Evolutionary conservation across 23 red algal species (phyloP), one percentile per base, ranked within the genome.

Genomic region (Chondrus crispus): DNA sequence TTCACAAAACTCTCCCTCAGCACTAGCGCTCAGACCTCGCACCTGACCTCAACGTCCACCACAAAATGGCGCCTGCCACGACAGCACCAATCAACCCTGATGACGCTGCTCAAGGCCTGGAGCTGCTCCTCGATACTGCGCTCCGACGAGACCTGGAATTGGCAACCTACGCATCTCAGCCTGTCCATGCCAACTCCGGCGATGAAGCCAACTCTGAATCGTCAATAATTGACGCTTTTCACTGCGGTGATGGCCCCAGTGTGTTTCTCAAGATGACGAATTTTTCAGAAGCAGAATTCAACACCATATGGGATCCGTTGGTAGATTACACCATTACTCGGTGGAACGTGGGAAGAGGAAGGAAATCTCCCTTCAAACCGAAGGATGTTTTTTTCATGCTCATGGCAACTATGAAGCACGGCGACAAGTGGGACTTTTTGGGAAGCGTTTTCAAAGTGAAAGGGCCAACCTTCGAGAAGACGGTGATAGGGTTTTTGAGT

Each of bases 381-480:
- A 82, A 82, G 51, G 77, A 82, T 54, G 46, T 53, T 5, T 54
- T 82, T 29, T 82, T 82, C 32, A 82, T 82, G 77, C 6, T 54
- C 26, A 14, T 82, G 4, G 57, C 77, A 6, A 26, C 30, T 8
- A n/a, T 82, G 5, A 82, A 50, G 38, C 77, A 54, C 51, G 40
- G 43, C n/a, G 46, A 49, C 8, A 5, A 50, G 4, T 82, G 77
- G 77, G 28, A 82, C 47, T 82, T 82, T 28, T 11, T 82, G 9
- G 77, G 46, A 10, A 54, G 47, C 16, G 57, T 82, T 16, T 53
- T 82, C 28, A 82, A 82, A 14, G 4, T 53, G 46, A 82, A 82
- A 8, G 77, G 77, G 6, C 7, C 77, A 22, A 12, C 20, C 9
- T 82, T 82, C 30, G 77, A 82, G 28, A 22, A 50, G 41, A 19